These are phyloP conservation scores for Shiraia bambusicola DNA, from an alignment of 2,329 filamentous ascomycete genomes.

Conservation along the genomic window DNA sequence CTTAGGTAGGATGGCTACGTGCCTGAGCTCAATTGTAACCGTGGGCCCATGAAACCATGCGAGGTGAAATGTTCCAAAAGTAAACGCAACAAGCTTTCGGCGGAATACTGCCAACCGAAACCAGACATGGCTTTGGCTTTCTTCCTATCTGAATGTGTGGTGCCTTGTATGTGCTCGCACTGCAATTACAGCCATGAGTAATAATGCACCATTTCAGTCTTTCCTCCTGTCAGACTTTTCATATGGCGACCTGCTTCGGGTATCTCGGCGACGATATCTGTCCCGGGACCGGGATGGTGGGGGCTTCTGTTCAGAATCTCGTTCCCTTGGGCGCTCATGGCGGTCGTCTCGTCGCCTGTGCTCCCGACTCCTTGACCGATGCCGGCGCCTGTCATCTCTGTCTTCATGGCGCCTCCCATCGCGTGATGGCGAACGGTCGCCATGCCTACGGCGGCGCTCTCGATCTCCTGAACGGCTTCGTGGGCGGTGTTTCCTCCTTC, in stretches of 20 bases:
- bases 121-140: no score
- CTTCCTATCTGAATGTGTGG: no score
- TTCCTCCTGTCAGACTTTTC: slow-evolving; percentile 11
- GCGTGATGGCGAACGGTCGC: slow-evolving; percentile 33
- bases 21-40: no score
- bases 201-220: slow-evolving; percentile 11
- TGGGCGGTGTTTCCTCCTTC: slow-evolving; percentile 28
- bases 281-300: slow-evolving; percentile 27
- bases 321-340: slow-evolving; percentile 24
- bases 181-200: no score
- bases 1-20: no score
- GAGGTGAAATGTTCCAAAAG: no score
- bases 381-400: slow-evolving; percentile 33
- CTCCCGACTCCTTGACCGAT: slow-evolving; percentile 35
- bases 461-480: slow-evolving; percentile 32
- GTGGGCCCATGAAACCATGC: no score
- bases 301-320: slow-evolving; percentile 27
- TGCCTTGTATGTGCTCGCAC: no score
- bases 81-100: no score
- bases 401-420: slow-evolving; percentile 29
- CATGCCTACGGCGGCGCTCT: slow-evolving; percentile 30
- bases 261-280: slow-evolving; percentile 14
- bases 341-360: slow-evolving; percentile 27
- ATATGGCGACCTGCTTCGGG: slow-evolving; percentile 25
- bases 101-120: no score